Conservation (phyloP, 495 filamentous ascomycete species). For the Xylaria castorea region DNA sequence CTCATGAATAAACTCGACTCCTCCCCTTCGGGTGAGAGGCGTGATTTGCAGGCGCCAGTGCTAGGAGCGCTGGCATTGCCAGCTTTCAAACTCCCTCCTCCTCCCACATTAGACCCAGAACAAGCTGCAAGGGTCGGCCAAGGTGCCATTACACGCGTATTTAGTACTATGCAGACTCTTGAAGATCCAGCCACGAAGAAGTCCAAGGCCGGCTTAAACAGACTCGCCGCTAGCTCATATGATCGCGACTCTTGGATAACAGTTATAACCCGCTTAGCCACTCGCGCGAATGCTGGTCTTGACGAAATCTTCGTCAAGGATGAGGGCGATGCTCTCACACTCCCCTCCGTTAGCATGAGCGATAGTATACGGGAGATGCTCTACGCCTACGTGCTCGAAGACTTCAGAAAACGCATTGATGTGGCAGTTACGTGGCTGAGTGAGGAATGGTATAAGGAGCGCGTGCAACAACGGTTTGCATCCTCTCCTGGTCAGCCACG, state of each 20-base stretch:
- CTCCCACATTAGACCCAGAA: slow-evolving; percentile 71
- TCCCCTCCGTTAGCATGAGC: slow-evolving; percentile 52
- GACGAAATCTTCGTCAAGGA: slow-evolving; percentile 61
- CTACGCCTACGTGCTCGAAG: slow-evolving; percentile 83
- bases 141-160: slow-evolving; percentile 74
- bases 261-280: slow-evolving; percentile 83
- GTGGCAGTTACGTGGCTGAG: slow-evolving; percentile 89
- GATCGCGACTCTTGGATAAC: slow-evolving; percentile 93
- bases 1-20: slow-evolving; percentile 73
- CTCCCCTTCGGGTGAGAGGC: slow-evolving; percentile 57
- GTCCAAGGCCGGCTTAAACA: slow-evolving; percentile 72
- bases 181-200: slow-evolving; percentile 62
- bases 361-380: slow-evolving; percentile 79
- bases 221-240: slow-evolving; percentile 82
- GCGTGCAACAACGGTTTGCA: slow-evolving; percentile 59
- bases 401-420: slow-evolving; percentile 87
- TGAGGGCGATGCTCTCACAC: slow-evolving; percentile 47
- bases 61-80: slow-evolving; percentile 55
- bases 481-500: slow-evolving; percentile 27
- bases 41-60: slow-evolving; percentile 37
- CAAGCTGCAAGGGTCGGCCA: slow-evolving; percentile 72
- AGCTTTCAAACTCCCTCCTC: slow-evolving; percentile 79
- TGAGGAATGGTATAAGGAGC: slow-evolving; percentile 98
- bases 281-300: slow-evolving; percentile 73
- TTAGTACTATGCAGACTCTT: slow-evolving; percentile 73